These are phyloP conservation scores for Cryptosporidium muris DNA, from an alignment of 169 alveolate species.

Conservation along the genomic window DNA sequence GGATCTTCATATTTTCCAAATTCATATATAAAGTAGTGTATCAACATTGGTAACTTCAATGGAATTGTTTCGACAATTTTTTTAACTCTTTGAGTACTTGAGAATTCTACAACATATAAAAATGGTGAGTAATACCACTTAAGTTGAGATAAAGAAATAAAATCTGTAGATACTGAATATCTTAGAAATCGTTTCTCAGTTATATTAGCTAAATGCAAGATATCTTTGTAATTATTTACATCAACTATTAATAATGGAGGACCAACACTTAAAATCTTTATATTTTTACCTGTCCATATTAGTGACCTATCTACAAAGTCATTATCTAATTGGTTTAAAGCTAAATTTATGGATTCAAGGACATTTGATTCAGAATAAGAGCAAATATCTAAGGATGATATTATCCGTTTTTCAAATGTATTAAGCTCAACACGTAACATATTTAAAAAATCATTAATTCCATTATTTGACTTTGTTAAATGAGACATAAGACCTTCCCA, in stretches of 20 bases:
- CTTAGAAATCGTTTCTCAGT: constrained; percentile 56
- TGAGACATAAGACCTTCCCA: constrained; percentile 64
- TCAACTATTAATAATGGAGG: constrained; percentile 45
- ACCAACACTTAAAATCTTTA: constrained; percentile 33
- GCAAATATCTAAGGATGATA: background rate
- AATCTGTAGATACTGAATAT: constrained; percentile 44
- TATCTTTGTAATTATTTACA: constrained; percentile 1
- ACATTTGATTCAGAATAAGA: constrained; percentile 52
- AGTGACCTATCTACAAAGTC: constrained; percentile 61
- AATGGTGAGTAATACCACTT: constrained; percentile 29
- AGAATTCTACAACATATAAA: constrained; percentile 5
- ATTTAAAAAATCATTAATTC: constrained; percentile 19
- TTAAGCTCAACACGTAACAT: constrained; percentile 2
- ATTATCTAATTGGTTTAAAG: constrained; percentile 44
- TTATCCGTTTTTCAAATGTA: constrained; percentile 3
- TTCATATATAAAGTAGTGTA: constrained; percentile 12
- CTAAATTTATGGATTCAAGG: constrained; percentile 40
- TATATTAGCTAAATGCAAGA: constrained; percentile 31
- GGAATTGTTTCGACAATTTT: constrained; percentile 3
- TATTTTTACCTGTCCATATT: constrained; percentile 63
- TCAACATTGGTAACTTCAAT: constrained; percentile 12
- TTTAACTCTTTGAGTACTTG: background rate
- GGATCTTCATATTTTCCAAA: background rate
- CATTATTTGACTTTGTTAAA: constrained; percentile 7
- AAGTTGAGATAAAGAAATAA: constrained; percentile 44